Base-by-base conservation (phyloP, 495 filamentous ascomycete genomes). In the Aspergillus wentii region DNA sequence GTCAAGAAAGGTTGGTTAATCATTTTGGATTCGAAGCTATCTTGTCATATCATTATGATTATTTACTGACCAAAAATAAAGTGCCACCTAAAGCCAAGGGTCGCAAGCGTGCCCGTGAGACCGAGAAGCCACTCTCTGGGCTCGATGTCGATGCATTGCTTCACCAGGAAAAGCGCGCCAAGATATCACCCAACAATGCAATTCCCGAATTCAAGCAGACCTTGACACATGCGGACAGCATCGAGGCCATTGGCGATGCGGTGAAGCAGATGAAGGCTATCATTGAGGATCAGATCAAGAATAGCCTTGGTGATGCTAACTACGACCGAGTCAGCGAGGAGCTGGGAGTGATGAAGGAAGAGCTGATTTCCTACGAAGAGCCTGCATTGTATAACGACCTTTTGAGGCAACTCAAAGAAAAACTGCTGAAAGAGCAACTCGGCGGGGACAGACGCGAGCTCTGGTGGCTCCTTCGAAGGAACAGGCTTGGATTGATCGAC, bases 131-230 rank as follows among this genome's bases (percentile, higher is more conserved):
- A 0, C 80, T 95, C 20, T 99, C 94, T 0, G 91, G 89, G 13
- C 81, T 99, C 13, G 83, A 99, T 49, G 75, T 95, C 36, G 83
- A 87, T 42, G 74, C 76, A 1, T 80, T 95, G 13, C 80, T 95
- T 17, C 71, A 72, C 30, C 52, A 64, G 54, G 64, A 78, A 49
- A 80, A 80, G 45, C 74, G 66, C 8, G 51, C 64, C 26, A 82
- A 76, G 40, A 89, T 99, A 35, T 83, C 82, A 3, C 49, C 76
- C 1, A 68, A 80, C 17, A 97, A 99, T 49, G 79, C 88, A 4
- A 85, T 99, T 30, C 89, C 94, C 0, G 84, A 90, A 35, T 97
- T 96, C 75, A 94, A 88, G 51, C 87, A 91, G 61, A 75, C 78
- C 15, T 69, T 97, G 11, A 70, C 72, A 0, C 61, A 64, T 1